phyloP scores from a whole-genome alignment of 2,329 filamentous ascomycete species.

The Exophiala sp. region DNA sequence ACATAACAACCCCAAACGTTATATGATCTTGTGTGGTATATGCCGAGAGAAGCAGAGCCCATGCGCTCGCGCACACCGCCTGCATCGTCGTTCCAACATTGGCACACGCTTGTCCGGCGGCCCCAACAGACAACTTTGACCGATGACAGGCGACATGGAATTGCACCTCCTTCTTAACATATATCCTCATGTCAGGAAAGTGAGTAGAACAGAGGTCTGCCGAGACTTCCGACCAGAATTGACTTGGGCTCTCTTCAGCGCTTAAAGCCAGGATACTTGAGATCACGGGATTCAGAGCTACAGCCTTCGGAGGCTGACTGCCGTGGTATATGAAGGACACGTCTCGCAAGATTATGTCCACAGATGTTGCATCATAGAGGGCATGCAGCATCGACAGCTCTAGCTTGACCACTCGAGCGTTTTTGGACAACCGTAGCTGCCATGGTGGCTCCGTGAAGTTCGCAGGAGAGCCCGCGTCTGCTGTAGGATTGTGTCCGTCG shows the following conservation, averaged over 20 bases:
- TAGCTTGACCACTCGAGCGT: constrained; percentile 30
- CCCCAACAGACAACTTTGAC: constrained; percentile 38
- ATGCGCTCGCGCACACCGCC: constrained; percentile 68
- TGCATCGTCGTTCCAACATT: constrained; percentile 64
- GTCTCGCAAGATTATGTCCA: constrained; percentile 59
- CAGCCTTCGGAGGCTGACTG: constrained; percentile 14
- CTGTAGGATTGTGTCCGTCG: background rate
- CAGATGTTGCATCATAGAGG: constrained; percentile 74
- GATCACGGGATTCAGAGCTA: constrained; percentile 42
- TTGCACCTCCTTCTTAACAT: constrained; percentile 38
- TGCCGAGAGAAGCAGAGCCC: constrained; percentile 66
- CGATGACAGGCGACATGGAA: constrained; percentile 34
- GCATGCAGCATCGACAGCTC: constrained; percentile 66
- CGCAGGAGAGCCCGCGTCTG: constrained; percentile 3
- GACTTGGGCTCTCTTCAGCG: constrained; percentile 31
- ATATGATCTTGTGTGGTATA: constrained; percentile 71
- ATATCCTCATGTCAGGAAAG: constrained; percentile 72
- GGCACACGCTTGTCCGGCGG: constrained; percentile 54
- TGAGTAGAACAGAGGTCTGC: constrained; percentile 53
- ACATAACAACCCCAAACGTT: constrained; percentile 74
- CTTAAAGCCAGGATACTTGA: constrained; percentile 38
- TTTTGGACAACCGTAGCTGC: constrained; percentile 50
- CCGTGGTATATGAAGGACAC: constrained; percentile 44
- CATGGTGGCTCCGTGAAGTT: constrained; percentile 46
- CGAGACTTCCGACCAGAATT: constrained; percentile 60